A percentile compares a stretch with the other conserved stretches of the same genome.
These are phyloP conservation scores for Lachnellula occidentalis DNA, from an alignment of 2,329 filamentous ascomycete genomes.

Conservation along the genomic window DNA sequence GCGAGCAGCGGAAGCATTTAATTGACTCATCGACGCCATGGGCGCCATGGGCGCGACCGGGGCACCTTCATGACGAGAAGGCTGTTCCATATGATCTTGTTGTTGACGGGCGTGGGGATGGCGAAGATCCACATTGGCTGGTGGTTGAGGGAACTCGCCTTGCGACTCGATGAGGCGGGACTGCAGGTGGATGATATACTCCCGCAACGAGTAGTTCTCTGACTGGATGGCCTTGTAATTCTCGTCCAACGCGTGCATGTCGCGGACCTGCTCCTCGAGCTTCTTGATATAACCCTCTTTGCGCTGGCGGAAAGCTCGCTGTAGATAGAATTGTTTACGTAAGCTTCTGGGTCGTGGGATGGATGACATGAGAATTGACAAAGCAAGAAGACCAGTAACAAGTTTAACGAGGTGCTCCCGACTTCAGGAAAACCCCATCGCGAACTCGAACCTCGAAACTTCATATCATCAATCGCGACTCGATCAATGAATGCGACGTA, in stretches of 20 bases:
- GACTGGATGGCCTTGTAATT: slow-evolving; percentile 74
- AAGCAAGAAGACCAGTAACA: slow-evolving; percentile 29
- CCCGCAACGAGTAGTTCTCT: slow-evolving; percentile 85
- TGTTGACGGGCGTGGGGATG: slow-evolving; percentile 37
- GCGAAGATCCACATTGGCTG: slow-evolving; percentile 69
- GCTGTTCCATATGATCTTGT: slow-evolving; percentile 20
- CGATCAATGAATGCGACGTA: slow-evolving; percentile 41
- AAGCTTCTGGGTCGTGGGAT: slow-evolving; percentile 22
- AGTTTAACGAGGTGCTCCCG: slow-evolving; percentile 18
- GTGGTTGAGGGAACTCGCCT: slow-evolving; percentile 78
- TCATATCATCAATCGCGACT: neutral
- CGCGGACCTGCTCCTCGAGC: slow-evolving; percentile 86
- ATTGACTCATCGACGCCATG: slow-evolving; percentile 31
- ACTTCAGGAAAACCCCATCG: slow-evolving; percentile 6
- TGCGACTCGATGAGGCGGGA: slow-evolving; percentile 77
- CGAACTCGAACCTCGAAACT: neutral
- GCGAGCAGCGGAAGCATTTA: slow-evolving; percentile 34
- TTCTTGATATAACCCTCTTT: slow-evolving; percentile 99
- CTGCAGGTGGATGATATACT: slow-evolving; percentile 90
- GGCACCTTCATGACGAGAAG: slow-evolving; percentile 18
- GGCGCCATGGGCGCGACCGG: slow-evolving; percentile 30
- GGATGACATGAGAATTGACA: slow-evolving; percentile 35
- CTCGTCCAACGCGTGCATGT: slow-evolving; percentile 69
- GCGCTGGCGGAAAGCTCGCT: slow-evolving; percentile 95
- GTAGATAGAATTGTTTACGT: slow-evolving; percentile 30